Percentiles rank a stretch among this genome's conserved stretches.
Conservation (phyloP, 495 filamentous ascomycete genomes). For the Penicillium egyptiacum region DNA sequence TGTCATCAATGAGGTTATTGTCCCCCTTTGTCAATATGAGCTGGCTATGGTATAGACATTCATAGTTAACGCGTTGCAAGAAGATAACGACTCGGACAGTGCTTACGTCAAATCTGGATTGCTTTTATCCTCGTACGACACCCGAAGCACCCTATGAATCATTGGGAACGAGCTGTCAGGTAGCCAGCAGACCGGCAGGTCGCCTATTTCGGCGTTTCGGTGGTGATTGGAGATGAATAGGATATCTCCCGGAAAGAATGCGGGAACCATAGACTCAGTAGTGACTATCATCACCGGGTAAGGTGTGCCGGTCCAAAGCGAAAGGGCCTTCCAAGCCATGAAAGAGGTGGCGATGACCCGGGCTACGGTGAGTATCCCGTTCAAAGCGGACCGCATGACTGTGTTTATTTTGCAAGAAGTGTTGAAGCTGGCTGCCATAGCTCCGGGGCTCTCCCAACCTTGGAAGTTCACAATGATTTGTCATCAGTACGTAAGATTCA, state of each 20-base stretch:
- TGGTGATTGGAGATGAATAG: constrained; percentile 1
- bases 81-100: background rate
- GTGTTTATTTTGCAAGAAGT: background rate
- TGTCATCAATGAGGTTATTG: constrained; percentile 5
- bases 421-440: background rate
- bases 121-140: background rate
- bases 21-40: constrained; percentile 1
- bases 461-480: background rate
- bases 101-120: background rate
- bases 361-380: background rate
- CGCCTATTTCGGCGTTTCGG: background rate
- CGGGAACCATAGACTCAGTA: constrained; percentile 5
- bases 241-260: constrained; percentile 1
- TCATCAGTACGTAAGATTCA: background rate
- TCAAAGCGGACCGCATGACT: background rate
- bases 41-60: background rate
- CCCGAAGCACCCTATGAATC: constrained; percentile 3
- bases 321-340: constrained; percentile 3
- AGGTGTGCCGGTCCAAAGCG: background rate
- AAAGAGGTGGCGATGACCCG: background rate
- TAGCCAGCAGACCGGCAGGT: constrained; percentile 1
- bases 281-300: constrained; percentile 8
- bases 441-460: background rate
- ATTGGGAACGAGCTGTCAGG: background rate
- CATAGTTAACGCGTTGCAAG: background rate